These are phyloP conservation scores for Pyrenopolyporus hunteri DNA, from an alignment of 495 filamentous ascomycete genomes.

Conservation along the genomic window DNA sequence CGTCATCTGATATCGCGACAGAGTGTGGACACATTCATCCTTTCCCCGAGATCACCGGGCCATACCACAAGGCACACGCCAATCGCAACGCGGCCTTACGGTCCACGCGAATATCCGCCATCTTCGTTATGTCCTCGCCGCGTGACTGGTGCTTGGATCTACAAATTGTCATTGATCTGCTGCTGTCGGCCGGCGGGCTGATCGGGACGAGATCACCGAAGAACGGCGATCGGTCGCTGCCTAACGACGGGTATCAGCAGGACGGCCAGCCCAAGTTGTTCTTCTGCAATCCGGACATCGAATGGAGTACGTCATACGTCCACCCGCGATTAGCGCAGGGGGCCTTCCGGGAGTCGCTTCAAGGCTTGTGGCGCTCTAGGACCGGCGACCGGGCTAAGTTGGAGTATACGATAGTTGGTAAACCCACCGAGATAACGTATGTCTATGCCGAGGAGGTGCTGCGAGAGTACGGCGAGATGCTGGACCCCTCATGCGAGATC, in stretches of 20 bases:
- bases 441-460: conserved; percentile 74
- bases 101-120: conserved; percentile 68
- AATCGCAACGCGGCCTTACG: conserved; percentile 60
- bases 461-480: conserved; percentile 56
- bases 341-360: conserved; percentile 72
- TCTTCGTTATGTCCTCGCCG: conserved; percentile 81
- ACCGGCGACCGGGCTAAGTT: conserved; percentile 63
- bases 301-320: conserved; percentile 77
- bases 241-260: conserved; percentile 71
- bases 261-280: conserved; percentile 74
- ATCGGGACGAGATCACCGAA: conserved; percentile 68
- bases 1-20: conserved; percentile 72
- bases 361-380: conserved; percentile 68
- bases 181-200: conserved; percentile 67
- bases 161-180: conserved; percentile 71
- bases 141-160: conserved; percentile 80
- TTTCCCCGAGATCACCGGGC: conserved; percentile 65
- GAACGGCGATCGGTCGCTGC: conserved; percentile 59
- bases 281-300: conserved; percentile 82
- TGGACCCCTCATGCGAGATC: conserved; percentile 57
- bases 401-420: conserved; percentile 70
- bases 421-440: conserved; percentile 74
- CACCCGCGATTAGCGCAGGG: conserved; percentile 85
- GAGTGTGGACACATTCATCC: conserved; percentile 73
- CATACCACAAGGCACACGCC: conserved; percentile 65